These are phyloP conservation scores for Suillus decipiens DNA, from an alignment of 768 basidiomycete species.

Conservation along the genomic window DNA sequence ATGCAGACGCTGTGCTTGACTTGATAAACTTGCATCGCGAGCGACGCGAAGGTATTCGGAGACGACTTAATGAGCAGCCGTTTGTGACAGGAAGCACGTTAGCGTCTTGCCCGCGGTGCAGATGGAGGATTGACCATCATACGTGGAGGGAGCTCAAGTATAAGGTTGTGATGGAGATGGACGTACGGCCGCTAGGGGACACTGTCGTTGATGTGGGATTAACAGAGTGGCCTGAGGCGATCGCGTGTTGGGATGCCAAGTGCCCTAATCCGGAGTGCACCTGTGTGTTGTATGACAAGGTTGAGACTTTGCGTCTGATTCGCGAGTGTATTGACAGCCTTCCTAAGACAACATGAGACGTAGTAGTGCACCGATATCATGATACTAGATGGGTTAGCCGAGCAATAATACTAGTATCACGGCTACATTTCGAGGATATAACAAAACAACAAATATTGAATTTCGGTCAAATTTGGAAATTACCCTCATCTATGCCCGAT, in stretches of 20 bases:
- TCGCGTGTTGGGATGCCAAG: conserved; percentile 59
- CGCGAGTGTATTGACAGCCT: conserved; percentile 54
- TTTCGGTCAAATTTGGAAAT: neutral
- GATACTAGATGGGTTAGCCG: neutral
- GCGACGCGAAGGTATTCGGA: conserved; percentile 50
- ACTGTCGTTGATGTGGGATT: conserved; percentile 52
- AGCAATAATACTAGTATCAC: neutral
- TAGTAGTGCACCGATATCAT: neutral
- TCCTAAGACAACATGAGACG: conserved; percentile 37
- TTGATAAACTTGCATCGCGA: conserved; percentile 56
- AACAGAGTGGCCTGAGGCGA: conserved; percentile 57
- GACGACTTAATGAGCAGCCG: conserved; percentile 54
- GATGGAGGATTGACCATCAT: conserved; percentile 50
- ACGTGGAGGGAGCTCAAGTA: conserved; percentile 69
- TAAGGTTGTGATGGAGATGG: conserved; percentile 57
- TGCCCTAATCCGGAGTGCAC: conserved; percentile 48
- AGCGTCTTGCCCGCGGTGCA: conserved; percentile 49
- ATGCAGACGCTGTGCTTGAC: conserved; percentile 51
- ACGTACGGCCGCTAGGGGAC: conserved; percentile 59
- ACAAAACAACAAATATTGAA: neutral
- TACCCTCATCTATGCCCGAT: conserved; percentile 20
- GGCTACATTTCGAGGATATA: neutral
- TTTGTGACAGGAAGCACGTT: conserved; percentile 52
- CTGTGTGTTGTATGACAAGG: conserved; percentile 56
- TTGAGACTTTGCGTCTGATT: conserved; percentile 54